Evolutionary conservation across 306 rosid genomes (phyloP), one percentile per base, ranked within the genome.

Genomic region (Cucurbita argyrosperma): DNA sequence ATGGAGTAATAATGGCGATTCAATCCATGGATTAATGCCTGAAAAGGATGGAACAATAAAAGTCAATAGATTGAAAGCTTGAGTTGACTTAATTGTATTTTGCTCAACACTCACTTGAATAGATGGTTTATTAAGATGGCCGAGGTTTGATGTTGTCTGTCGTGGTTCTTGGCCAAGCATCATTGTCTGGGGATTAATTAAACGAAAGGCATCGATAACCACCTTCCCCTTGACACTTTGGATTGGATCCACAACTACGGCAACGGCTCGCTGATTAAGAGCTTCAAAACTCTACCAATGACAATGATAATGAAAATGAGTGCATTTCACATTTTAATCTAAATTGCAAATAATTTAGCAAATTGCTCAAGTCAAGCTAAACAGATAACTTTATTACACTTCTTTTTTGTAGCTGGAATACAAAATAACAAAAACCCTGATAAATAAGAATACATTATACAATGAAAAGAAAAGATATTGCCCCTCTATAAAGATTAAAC

Each of bases 81-180:
- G 21, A 71, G 53, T 26, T 35, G 21, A 68, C 56, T 66, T 16
- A 56, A 35, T 55, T 23, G 23, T 14, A 26, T 42, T 46, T 46
- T 12, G 7, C 35, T 50, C 46, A 46, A 67, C 21, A 51, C 38
- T 64, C 74, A 93, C 98, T 84, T 90, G 97, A 53, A 90, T 92
- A n/a, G 98, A 93, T 76, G 98, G 98, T 68, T 90, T 93, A 77
- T 93, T 93, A 69, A 90, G 91, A 89, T 93, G 98, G 19, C 98
- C 97, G 10, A 93, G 87, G 80, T 90, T 93, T 66, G 97, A 93
- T 14, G 98, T 93, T 50, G 98, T 89, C 79, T 93, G 97, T 2
- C 98, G 85, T 19, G 98, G 98, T 81, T 90, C 98, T 79, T 87
- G 97, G 76, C 97, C 94, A 64, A 93, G 90, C 98, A 94, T 85